A percentile compares a stretch with the other conserved stretches of the same genome.
These are phyloP conservation scores for Xylaria venustula DNA, from an alignment of 495 filamentous ascomycete genomes.

Conservation along the genomic window DNA sequence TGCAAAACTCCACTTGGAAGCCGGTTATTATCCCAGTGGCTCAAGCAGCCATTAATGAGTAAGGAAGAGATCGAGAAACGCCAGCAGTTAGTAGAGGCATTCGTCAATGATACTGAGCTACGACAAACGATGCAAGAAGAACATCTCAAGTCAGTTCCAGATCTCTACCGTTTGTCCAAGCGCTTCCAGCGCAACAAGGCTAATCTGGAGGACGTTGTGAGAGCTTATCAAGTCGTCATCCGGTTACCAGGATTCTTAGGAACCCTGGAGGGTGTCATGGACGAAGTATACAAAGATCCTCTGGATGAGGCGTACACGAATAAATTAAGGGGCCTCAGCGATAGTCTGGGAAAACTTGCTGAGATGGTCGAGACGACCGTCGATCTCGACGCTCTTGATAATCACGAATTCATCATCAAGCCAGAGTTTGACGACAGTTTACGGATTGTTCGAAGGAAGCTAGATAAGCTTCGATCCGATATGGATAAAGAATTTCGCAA, in stretches of 20 bases:
- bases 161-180: conserved; percentile 90
- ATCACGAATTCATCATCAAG: conserved; percentile 98
- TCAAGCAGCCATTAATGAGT: conserved; percentile 97
- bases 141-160: conserved; percentile 89
- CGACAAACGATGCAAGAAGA: conserved; percentile 98
- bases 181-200: conserved; percentile 89
- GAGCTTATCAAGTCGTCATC: conserved; percentile 91
- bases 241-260: conserved; percentile 86
- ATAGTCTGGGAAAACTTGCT: conserved; percentile 80
- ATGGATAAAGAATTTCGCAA: conserved; percentile 81
- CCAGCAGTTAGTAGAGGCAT: conserved; percentile 93
- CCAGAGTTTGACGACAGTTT: conserved; percentile 94
- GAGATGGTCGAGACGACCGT: conserved; percentile 99
- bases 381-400: conserved; percentile 90
- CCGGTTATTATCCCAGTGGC: conserved; percentile 88
- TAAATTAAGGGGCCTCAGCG: conserved; percentile 71
- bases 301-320: conserved; percentile 85
- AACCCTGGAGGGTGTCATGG: conserved; percentile 90
- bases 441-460: conserved; percentile 80
- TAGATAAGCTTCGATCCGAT: conserved; percentile 78
- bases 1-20: conserved; percentile 96
- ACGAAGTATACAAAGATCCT: conserved; percentile 86
- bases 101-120: conserved; percentile 89
- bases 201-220: conserved; percentile 91
- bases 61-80: conserved; percentile 84